Base-by-base conservation (phyloP, 2,329 filamentous ascomycete species). In the Bipolaris cookei region DNA sequence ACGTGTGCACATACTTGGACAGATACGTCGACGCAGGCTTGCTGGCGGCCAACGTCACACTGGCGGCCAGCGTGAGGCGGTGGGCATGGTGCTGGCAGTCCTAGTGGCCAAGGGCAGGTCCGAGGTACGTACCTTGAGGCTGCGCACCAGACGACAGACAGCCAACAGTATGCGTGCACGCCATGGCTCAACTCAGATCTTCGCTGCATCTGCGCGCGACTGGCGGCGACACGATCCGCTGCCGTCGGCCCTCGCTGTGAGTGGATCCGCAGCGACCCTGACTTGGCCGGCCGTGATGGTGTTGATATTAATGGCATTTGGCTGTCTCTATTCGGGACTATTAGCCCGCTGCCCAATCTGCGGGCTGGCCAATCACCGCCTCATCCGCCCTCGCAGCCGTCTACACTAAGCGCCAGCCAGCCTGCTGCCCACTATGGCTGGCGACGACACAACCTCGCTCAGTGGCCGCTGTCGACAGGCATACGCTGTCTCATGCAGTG, bases 291-390 rank as follows among this genome's bases (percentile, higher is more conserved):
- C 64, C 62, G 56, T 47, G 51, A 23, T 47, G 52, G 66, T 53
- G 54, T 57, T 62, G 59, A 59, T 73, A 74, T 75, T 76, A 74
- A 74, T 74, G 70, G 70, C 64, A 66, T 63, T 68, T 64, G 8
- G 14, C 1, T 49, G 61, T 53, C 66, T 66, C 28, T n/a, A 66
- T 71, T 10, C 32, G 59, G 72, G 53, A 16, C 35, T 64, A 64
- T 74, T 72, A 67, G 69, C 60, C 44, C 41, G 18, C 18, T 50
- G 42, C 37, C 30, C 53, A 61, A 59, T 59, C 56, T 56, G 60
- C 57, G 44, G 49, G 23, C 43, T 66, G 63, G 65, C 72, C 65
- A 75, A 75, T 74, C 59, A 65, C 59, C 54, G 63, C 60, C 61
- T 58, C 62, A 64, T 45, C 58, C 56, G 62, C 61, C 47, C 65